Conservation (phyloP, 352 stramenopile genomes). For the Phytophthora brassicae region DNA sequence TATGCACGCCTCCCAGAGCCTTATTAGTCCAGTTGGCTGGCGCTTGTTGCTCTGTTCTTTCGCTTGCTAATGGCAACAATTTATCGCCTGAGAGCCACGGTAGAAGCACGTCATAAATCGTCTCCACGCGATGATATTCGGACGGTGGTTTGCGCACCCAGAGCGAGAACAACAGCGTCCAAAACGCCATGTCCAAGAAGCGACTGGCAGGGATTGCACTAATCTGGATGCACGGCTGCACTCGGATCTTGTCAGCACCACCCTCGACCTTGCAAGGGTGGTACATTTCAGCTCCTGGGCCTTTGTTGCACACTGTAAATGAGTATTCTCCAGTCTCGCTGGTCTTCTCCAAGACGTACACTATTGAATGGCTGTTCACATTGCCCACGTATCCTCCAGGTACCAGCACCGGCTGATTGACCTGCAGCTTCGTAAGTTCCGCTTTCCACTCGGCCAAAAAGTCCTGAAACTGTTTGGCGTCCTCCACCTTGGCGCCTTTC, state of each 20-base stretch:
- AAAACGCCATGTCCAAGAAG: constrained; percentile 87
- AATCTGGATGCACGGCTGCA: constrained; percentile 78
- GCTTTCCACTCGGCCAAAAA: constrained; percentile 75
- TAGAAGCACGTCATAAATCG: constrained; percentile 88
- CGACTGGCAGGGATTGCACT: constrained; percentile 50
- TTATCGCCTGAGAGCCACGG: constrained; percentile 83
- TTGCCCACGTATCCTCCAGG: constrained; percentile 83
- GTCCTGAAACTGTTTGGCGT: constrained; percentile 61
- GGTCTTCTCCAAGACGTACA: constrained; percentile 85
- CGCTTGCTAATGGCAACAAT: constrained; percentile 58
- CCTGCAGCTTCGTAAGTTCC: constrained; percentile 45
- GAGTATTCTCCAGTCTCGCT: constrained; percentile 50
- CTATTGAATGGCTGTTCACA: constrained; percentile 66
- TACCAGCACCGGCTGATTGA: constrained; percentile 54
- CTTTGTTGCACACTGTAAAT: constrained; percentile 90
- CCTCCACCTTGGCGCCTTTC: constrained; percentile 57
- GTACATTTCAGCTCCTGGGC: constrained; percentile 82
- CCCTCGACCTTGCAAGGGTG: constrained; percentile 46
- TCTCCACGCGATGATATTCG: constrained; percentile 87
- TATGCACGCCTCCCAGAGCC: constrained; percentile 46
- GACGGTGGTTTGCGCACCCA: constrained; percentile 84
- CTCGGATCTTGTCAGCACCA: constrained; percentile 60
- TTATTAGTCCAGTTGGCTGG: constrained; percentile 31
- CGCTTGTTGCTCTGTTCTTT: constrained; percentile 31
- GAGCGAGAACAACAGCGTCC: constrained; percentile 81